phyloP scores from a whole-genome alignment of 768 basidiomycete genomes.

The Rhizopogon vulgaris region DNA sequence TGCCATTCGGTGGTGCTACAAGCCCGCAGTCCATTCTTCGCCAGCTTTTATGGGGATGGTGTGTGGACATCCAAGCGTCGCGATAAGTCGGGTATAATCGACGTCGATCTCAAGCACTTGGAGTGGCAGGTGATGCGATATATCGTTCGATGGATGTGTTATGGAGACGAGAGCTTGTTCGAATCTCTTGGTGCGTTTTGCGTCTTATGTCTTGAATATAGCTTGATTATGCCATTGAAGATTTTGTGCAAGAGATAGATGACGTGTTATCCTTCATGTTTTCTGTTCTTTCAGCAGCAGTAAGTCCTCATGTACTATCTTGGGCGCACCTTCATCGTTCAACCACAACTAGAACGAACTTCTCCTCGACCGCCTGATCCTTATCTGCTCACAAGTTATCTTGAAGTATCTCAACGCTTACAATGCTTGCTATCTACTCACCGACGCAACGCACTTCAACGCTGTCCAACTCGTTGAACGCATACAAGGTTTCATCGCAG shows the following conservation, averaged over 20 bases:
- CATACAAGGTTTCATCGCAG: constrained; percentile 72
- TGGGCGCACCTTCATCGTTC: neutral
- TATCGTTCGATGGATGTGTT: constrained; percentile 73
- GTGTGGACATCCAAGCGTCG: constrained; percentile 75
- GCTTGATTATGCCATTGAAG: constrained; percentile 28
- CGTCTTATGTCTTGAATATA: neutral
- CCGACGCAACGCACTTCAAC: constrained; percentile 77
- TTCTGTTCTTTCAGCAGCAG: constrained; percentile 78
- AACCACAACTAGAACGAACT: constrained; percentile 63
- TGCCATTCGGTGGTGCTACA: constrained; percentile 76
- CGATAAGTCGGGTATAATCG: constrained; percentile 44
- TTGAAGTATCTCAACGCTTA: constrained; percentile 58
- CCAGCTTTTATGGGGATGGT: constrained; percentile 72
- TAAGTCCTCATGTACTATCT: constrained; percentile 29
- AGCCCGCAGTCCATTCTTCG: constrained; percentile 78
- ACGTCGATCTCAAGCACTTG: constrained; percentile 68
- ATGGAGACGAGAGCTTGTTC: constrained; percentile 70
- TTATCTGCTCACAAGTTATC: constrained; percentile 76
- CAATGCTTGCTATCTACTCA: constrained; percentile 76
- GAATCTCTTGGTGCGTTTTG: constrained; percentile 52
- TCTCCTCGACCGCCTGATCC: constrained; percentile 76
- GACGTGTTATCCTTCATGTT: constrained; percentile 83
- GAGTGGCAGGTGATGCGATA: constrained; percentile 68
- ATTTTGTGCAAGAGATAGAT: constrained; percentile 60
- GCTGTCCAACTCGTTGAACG: constrained; percentile 61